phyloP scores from a whole-genome alignment of 2,329 filamentous ascomycete species.

The Thelonectria olida region DNA sequence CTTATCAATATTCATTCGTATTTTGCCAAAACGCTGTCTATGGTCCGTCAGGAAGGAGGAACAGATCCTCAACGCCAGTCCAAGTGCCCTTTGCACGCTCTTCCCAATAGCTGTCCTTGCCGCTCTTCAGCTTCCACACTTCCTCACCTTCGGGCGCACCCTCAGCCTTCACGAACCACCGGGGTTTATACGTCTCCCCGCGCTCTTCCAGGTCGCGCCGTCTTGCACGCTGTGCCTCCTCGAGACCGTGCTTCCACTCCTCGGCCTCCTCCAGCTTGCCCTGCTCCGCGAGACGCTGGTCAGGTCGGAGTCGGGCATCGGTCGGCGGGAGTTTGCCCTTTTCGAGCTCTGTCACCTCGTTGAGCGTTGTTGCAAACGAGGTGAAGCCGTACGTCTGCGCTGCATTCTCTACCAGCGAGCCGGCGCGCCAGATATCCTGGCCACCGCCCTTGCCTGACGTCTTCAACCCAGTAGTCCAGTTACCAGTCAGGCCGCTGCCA shows the following conservation, averaged over 20 bases:
- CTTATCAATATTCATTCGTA: slow-evolving; percentile 3
- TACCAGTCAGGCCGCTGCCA: slow-evolving; percentile 77
- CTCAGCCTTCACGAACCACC: slow-evolving; percentile 85
- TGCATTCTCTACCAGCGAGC: slow-evolving; percentile 80
- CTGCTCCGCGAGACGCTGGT: slow-evolving; percentile 85
- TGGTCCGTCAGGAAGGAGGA: slow-evolving; percentile 40
- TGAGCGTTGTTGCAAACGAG: slow-evolving; percentile 83
- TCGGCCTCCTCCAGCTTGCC: slow-evolving; percentile 87
- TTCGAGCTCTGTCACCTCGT: slow-evolving; percentile 87
- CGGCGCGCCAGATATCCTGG: slow-evolving; percentile 81
- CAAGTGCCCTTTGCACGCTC: slow-evolving; percentile 76
- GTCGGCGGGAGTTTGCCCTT: slow-evolving; percentile 78
- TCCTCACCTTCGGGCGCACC: slow-evolving; percentile 69
- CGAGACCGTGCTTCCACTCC: slow-evolving; percentile 80
- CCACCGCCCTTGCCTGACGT: slow-evolving; percentile 69
- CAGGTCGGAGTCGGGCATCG: slow-evolving; percentile 84
- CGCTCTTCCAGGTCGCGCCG: slow-evolving; percentile 79
- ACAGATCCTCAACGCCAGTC: slow-evolving; percentile 65
- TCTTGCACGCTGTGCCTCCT: slow-evolving; percentile 83
- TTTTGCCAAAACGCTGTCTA: slow-evolving; percentile 24
- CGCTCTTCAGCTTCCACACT: slow-evolving; percentile 78
- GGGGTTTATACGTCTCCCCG: slow-evolving; percentile 76
- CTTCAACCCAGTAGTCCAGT: slow-evolving; percentile 82
- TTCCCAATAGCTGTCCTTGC: slow-evolving; percentile 95
- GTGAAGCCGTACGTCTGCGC: slow-evolving; percentile 88